phyloP scores from a whole-genome alignment of 805 yeast species.

The Torulaspora indica region DNA sequence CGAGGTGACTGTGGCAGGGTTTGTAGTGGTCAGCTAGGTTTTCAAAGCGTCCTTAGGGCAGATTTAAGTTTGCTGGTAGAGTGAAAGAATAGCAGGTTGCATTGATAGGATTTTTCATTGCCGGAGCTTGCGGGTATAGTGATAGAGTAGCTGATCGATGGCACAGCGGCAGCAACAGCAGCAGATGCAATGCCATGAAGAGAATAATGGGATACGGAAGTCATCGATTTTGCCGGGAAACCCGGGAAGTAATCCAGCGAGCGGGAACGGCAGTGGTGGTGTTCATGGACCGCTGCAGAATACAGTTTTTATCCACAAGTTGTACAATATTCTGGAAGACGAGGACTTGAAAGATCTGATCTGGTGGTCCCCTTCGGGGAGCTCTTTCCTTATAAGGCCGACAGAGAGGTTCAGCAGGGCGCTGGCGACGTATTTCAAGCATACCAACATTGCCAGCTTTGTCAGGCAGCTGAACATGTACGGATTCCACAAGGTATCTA shows the following conservation, averaged over 20 bases:
- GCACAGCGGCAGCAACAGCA: slow-evolving; percentile 5
- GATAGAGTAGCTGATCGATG: no score
- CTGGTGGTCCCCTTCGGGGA: slow-evolving; percentile 73
- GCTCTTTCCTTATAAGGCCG: slow-evolving; percentile 75
- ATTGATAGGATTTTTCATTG: no score
- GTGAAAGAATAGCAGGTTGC: no score
- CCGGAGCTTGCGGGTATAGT: no score
- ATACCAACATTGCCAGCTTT: slow-evolving; percentile 73
- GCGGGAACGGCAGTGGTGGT: neutral
- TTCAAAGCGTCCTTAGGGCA: no score
- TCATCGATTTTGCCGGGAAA: slow-evolving; percentile 8
- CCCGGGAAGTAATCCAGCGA: neutral
- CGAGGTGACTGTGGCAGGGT: neutral
- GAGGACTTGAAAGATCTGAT: slow-evolving; percentile 64
- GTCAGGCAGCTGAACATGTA: slow-evolving; percentile 79
- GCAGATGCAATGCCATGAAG: slow-evolving; percentile 9
- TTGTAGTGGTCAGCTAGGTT: no score
- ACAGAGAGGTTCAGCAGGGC: slow-evolving; percentile 77
- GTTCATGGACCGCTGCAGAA: slow-evolving; percentile 37
- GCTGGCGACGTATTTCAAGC: slow-evolving; percentile 61
- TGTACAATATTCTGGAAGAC: slow-evolving; percentile 88
- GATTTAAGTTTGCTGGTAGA: no score
- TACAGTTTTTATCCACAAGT: slow-evolving; percentile 77
- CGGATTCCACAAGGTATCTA: slow-evolving; percentile 67
- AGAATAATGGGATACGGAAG: slow-evolving; percentile 3